A percentile compares a stretch with the other conserved stretches of the same genome.
phyloP scores from a whole-genome alignment of 495 filamentous ascomycete genomes.

The Astrothelium subdiscretum region DNA sequence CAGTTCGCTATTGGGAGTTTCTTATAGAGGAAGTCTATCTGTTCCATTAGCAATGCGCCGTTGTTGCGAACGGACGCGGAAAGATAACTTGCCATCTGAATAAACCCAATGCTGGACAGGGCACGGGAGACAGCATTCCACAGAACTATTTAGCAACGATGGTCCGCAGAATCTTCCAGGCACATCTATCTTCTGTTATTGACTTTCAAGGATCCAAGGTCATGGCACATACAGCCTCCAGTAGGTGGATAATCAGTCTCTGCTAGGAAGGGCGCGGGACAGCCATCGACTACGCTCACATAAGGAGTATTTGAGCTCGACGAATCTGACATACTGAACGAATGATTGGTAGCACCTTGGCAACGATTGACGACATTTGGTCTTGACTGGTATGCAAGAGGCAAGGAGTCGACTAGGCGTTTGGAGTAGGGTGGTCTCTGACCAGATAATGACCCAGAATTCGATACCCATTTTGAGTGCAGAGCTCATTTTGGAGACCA shows the following conservation, averaged over 20 bases:
- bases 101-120: slow-evolving; percentile 26
- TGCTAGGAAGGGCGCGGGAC: slow-evolving; percentile 22
- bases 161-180: slow-evolving; percentile 24
- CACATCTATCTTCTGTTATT: slow-evolving; percentile 16
- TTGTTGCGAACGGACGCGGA: not conserved
- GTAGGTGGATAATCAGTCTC: slow-evolving; percentile 10
- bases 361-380: not conserved
- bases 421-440: not conserved
- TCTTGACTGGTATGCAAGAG: no score
- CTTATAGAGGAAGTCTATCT: slow-evolving; percentile 2
- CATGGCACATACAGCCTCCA: slow-evolving; percentile 22
- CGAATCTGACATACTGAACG: not conserved
- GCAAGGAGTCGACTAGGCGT: not conserved
- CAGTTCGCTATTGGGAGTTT: slow-evolving; percentile 20
- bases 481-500: no score
- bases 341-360: not conserved
- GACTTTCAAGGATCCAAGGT: not conserved
- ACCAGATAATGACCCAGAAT: not conserved
- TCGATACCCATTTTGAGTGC: not conserved
- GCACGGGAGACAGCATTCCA: slow-evolving; percentile 28
- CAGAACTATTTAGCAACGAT: slow-evolving; percentile 10
- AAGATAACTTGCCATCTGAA: slow-evolving; percentile 16
- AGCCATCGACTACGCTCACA: slow-evolving; percentile 8
- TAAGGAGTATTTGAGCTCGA: not conserved
- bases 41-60: not conserved